Base-by-base conservation (phyloP, 495 filamentous ascomycete species). In the Letharia lupina region DNA sequence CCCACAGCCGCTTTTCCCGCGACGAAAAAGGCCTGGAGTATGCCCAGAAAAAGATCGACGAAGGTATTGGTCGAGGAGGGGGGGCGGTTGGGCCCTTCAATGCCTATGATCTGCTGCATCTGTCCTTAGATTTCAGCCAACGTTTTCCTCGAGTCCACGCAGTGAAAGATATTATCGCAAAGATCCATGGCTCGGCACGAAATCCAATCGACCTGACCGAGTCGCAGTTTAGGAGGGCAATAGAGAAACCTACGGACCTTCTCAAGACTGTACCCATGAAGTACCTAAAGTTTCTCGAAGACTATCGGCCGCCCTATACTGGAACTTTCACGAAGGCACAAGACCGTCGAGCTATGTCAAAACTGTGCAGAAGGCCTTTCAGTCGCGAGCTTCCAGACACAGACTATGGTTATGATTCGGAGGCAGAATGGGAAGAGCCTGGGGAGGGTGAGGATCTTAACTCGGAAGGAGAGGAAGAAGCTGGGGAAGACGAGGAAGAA, bases 351-450 rank as follows among this genome's bases (percentile, higher is more conserved):
- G 77, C 82, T 31, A 80, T 87, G 8, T 70, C 72, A 13, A 86
- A 78, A 65, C 71, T 95, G 6, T 85, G 86, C n/a, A 82, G 89
- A 5, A 90, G 87, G 45, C 92, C 94, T 0, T 85, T 86, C 61
- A 73, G 80, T 40, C 83, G 82, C 52, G 76, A 72, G 12, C 69
- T 94, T 10, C 86, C 89, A 5, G 81, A 88, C 5, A 81, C 86
- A n/a, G 80, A 95, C 71, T 98, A 99, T 74, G 92, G 94, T 67
- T 96, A 97, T 70, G 94, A 98, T 71, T 97, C 93, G 1, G 94
- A 99, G 73, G 93, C 89, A 0, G 95, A 97, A 76, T 98, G 94
- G 91, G 88, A 91, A 68, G 86, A 88, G 70, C 84, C 86, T 4
- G 89, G 89, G 61, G 91, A 94, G 71, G 91, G 87, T 60, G 90